Percentiles rank a stretch among this genome's conserved stretches.
These are phyloP conservation scores for Helenozyma rhizophorensis DNA, from an alignment of 805 yeast genomes.

Conservation along the genomic window DNA sequence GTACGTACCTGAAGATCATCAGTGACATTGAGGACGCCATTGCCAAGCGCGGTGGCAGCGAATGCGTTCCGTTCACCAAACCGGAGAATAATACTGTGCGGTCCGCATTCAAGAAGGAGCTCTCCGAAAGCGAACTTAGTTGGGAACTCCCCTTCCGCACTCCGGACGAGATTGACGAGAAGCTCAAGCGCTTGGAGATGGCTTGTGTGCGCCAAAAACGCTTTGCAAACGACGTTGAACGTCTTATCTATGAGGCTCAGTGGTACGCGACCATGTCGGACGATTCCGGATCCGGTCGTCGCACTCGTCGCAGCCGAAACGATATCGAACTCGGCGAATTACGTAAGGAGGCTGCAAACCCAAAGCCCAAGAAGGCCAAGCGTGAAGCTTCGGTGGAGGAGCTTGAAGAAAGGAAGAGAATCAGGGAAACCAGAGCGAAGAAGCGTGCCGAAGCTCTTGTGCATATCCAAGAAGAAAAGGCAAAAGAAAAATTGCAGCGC, in stretches of 20 bases:
- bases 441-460: slow-evolving; percentile 1
- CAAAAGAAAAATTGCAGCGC: background rate
- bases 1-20: slow-evolving; percentile 4
- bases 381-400: slow-evolving; percentile 1
- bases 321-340: slow-evolving; percentile 15
- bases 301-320: slow-evolving; percentile 13
- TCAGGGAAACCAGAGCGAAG: slow-evolving; percentile 2
- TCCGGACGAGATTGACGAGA: slow-evolving; percentile 16
- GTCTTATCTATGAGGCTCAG: slow-evolving; percentile 35
- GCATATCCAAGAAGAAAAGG: slow-evolving; percentile 2
- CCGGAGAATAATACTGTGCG: slow-evolving; percentile 23
- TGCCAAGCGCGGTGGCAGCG: slow-evolving; percentile 11
- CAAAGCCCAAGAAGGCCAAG: slow-evolving; percentile 5
- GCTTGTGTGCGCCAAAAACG: slow-evolving; percentile 24
- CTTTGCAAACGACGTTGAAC: slow-evolving; percentile 26
- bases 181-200: slow-evolving; percentile 20
- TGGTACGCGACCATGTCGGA: slow-evolving; percentile 29
- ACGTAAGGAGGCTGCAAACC: slow-evolving; percentile 2
- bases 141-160: slow-evolving; percentile 24
- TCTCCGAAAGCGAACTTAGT: slow-evolving; percentile 11
- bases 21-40: slow-evolving; percentile 10
- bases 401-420: slow-evolving; percentile 1
- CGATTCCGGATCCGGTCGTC: slow-evolving; percentile 10
- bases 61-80: slow-evolving; percentile 17
- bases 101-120: slow-evolving; percentile 11